phyloP scores from a whole-genome alignment of 176 grass and related monocot species.

The Oryza nivara region DNA sequence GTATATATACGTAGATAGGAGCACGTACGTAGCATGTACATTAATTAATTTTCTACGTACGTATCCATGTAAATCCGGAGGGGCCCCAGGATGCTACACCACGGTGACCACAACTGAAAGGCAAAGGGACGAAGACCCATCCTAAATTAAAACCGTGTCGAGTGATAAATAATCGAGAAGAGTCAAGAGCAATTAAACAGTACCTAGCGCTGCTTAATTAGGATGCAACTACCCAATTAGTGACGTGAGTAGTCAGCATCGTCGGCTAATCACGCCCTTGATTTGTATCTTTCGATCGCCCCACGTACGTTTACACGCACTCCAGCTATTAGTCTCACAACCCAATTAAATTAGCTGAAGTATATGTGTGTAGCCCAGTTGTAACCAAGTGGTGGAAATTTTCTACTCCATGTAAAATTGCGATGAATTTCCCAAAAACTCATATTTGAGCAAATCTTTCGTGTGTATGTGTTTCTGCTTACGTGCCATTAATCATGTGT shows the following conservation, averaged over 20 bases:
- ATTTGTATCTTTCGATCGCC: not conserved
- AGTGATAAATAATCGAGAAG: not conserved
- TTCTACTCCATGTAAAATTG: not conserved
- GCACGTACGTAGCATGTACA: not conserved
- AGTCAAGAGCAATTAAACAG: not conserved
- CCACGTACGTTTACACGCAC: not conserved
- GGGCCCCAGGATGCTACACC: not conserved
- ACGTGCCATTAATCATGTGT: not conserved
- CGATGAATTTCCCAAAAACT: not conserved
- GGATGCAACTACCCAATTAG: not conserved
- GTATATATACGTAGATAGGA: not conserved
- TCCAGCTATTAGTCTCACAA: not conserved
- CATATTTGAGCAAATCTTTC: not conserved
- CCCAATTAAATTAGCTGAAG: slow-evolving; percentile 6
- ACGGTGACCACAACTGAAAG: not conserved
- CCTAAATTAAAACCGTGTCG: not conserved
- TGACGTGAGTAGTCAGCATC: not conserved
- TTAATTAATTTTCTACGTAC: not conserved
- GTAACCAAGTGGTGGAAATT: not conserved
- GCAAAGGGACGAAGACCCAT: not conserved
- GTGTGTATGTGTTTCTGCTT: not conserved
- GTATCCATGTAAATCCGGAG: not conserved
- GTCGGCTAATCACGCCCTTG: not conserved
- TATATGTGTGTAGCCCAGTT: not conserved
- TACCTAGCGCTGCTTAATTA: not conserved